Evolutionary conservation across 164 flowering plant species (phyloP).

Genomic region (Warburgia ugandensis): DNA sequence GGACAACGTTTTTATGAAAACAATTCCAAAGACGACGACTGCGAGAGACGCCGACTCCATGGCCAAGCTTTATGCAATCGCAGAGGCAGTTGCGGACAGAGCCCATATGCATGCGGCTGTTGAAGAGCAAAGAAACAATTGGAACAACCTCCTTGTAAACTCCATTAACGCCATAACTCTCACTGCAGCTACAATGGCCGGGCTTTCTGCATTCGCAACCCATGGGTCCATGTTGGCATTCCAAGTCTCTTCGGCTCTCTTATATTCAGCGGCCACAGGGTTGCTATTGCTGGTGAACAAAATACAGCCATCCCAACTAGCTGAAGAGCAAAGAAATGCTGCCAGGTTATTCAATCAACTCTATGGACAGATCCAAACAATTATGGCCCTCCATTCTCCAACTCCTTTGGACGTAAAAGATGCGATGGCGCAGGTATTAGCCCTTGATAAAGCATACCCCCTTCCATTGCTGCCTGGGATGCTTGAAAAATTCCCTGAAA

Average conservation of each 20-base stretch:
- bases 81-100: constrained; percentile 33
- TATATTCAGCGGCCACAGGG: constrained; percentile 51
- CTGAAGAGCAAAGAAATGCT: constrained; percentile 65
- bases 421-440: constrained; percentile 34
- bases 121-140: constrained; percentile 37
- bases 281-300: constrained; percentile 46
- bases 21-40: too few species aligned
- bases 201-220: constrained; percentile 21
- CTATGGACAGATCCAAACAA: constrained; percentile 28
- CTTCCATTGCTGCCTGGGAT: constrained; percentile 39
- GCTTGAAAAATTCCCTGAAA: constrained; percentile 42
- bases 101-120: constrained; percentile 43
- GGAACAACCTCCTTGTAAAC: constrained; percentile 38
- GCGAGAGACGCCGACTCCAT: neutral
- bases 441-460: too few species aligned
- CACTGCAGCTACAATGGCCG: constrained; percentile 38
- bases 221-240: constrained; percentile 25
- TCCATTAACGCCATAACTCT: constrained; percentile 39
- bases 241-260: constrained; percentile 33
- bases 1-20: too few species aligned
- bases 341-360: constrained; percentile 49
- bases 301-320: constrained; percentile 70
- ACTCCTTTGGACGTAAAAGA: constrained; percentile 31
- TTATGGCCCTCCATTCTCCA: constrained; percentile 20
- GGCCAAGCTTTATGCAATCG: constrained; percentile 24